phyloP scores from a whole-genome alignment of 2,329 filamentous ascomycete species.

The Pezicula neosporulosa region DNA sequence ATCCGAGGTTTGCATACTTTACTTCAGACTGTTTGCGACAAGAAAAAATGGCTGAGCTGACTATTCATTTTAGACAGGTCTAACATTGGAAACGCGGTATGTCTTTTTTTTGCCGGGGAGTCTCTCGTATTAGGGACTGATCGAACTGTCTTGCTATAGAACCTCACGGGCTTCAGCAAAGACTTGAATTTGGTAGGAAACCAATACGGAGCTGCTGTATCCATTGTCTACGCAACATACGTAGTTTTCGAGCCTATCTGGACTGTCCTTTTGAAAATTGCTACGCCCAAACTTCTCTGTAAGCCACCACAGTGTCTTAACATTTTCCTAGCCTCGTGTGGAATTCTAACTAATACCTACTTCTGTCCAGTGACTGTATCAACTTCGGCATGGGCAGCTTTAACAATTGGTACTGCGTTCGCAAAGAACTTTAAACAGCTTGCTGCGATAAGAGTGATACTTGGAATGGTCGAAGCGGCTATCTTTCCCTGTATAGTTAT shows the following conservation, averaged over 20 bases:
- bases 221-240: conserved; percentile 2
- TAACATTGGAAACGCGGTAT: conserved; percentile 3
- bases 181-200: not conserved
- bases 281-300: conserved; percentile 1
- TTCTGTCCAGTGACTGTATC: not conserved
- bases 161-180: conserved; percentile 2
- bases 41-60: not conserved
- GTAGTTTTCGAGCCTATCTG: conserved; percentile 2
- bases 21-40: not conserved
- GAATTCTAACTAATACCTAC: not conserved
- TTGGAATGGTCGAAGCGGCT: conserved; percentile 3
- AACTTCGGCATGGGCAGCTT: conserved; percentile 4
- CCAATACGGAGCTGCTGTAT: conserved; percentile 3
- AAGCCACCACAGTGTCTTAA: not conserved
- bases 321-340: not conserved
- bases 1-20: not conserved
- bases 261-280: conserved; percentile 1
- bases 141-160: not conserved
- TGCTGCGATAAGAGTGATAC: conserved; percentile 6
- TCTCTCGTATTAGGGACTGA: not conserved
- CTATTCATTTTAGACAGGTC: not conserved
- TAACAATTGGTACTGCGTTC: conserved; percentile 13
- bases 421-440: conserved; percentile 9
- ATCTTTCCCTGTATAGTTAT: conserved; percentile 2
- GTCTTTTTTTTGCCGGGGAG: not conserved